A percentile compares a stretch with the other conserved stretches of the same genome.
These are phyloP conservation scores for Candida broadrunensis DNA, from an alignment of 805 yeast genomes.

Conservation along the genomic window DNA sequence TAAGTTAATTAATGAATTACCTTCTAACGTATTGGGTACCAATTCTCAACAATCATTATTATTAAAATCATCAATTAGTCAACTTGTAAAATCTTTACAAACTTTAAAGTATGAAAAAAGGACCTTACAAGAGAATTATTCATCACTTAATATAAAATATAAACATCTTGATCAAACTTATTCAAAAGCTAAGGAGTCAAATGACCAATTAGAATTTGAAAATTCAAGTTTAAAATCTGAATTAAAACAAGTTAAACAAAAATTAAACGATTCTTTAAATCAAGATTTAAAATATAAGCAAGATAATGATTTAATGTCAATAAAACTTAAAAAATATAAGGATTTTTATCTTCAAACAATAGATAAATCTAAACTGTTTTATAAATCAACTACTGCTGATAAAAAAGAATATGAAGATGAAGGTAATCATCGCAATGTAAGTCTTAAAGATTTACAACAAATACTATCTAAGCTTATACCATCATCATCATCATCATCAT, in stretches of 20 bases:
- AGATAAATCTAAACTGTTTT: not conserved
- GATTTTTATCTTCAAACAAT: constrained; percentile 17
- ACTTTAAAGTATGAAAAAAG: not conserved
- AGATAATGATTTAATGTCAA: constrained; percentile 30
- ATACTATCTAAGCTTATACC: too few species aligned
- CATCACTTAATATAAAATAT: not conserved
- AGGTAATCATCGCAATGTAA: not conserved
- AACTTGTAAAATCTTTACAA: not conserved
- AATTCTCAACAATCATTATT: not conserved
- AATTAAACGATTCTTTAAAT: not conserved
- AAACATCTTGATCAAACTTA: not conserved
- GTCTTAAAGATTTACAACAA: too few species aligned
- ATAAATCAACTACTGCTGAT: not conserved
- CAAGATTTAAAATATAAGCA: constrained; percentile 13
- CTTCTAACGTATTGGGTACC: constrained; percentile 5
- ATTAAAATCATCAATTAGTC: not conserved
- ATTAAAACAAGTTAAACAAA: constrained; percentile 11
- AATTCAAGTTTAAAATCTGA: constrained; percentile 2
- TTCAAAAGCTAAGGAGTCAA: not conserved
- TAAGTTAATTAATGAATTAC: constrained; percentile 20
- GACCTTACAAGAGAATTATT: not conserved
- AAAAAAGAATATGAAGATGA: not conserved
- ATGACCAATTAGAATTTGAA: not conserved
- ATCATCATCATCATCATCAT: too few species aligned
- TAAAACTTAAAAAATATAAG: constrained; percentile 34